phyloP scores from a whole-genome alignment of 306 rosid genomes.

The Quercus aquifolioides region DNA sequence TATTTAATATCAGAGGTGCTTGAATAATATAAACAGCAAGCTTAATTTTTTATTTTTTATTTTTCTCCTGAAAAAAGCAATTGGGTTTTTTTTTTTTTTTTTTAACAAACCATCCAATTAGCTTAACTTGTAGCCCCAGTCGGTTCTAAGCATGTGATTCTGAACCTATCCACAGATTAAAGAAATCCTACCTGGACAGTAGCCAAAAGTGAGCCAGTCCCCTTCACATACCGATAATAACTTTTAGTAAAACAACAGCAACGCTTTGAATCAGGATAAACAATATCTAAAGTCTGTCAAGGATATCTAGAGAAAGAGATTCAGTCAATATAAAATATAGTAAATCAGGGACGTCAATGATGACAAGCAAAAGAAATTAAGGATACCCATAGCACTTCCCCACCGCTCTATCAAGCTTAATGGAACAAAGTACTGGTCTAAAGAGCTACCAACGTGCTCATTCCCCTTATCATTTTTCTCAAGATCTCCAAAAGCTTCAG shows the following conservation, averaged over 20 bases:
- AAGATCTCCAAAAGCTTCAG: constrained; percentile 18
- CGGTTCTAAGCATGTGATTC: not conserved
- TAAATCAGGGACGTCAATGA: constrained; percentile 6
- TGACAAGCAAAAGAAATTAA: constrained; percentile 20
- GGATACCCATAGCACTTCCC: constrained; percentile 99
- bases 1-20: not conserved
- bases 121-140: not conserved
- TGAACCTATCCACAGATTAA: not conserved
- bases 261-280: constrained; percentile 82
- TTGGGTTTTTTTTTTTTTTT: not conserved
- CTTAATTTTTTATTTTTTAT: too few species aligned
- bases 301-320: constrained; percentile 22
- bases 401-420: constrained; percentile 82
- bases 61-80: not conserved
- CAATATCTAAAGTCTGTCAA: constrained; percentile 63
- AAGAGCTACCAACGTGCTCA: constrained; percentile 22
- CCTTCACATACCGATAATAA: constrained; percentile 88
- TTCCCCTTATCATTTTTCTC: constrained; percentile 24
- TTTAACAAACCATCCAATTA: not conserved
- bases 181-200: constrained; percentile 59
- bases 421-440: constrained; percentile 66
- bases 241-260: constrained; percentile 97
- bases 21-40: not conserved
- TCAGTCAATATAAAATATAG: not conserved
- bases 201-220: constrained; percentile 92